Base-by-base conservation (phyloP, 805 yeast genomes). In the Cyberlindnera euphorbiae region DNA sequence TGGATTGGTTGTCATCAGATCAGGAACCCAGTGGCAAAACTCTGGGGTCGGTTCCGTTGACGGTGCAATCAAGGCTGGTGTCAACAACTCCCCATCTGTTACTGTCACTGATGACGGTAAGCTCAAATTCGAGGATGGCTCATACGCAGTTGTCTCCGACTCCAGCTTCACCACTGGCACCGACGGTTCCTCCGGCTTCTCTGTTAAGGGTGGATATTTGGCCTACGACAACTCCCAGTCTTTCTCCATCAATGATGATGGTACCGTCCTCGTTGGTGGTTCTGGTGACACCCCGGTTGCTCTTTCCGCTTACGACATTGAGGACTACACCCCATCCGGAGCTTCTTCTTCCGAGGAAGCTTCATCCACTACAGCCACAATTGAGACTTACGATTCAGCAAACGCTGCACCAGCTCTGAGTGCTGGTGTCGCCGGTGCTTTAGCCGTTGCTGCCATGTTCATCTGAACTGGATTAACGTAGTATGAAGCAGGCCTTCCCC, bases 131-230 rank as follows among this genome's bases (percentile, higher is more conserved):
- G 19, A 34, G 21, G 60, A 56, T 35, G 56, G 50, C 29, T 42
- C 48, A 15, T 60, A 35, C 41, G 60, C 53, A 26, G 52, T 49
- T 33, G 54, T 52, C 16, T 38, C 33, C 25, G 53, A 47, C 30
- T 47, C 41, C 38, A 21, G 47, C 14, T 49, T 53, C 22, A 59
- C 53, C 26, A 33, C 58, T 25, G 46, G 47, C 18, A 7, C 47
- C n/a, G 50, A 47, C 13, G 58, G 67, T 30, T 50, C 67, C 24
- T 39, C 57, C n/a, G 63, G 67, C 1, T 72, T 66, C 47, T 46
- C 67, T 17, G 57, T 71, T 44, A 23, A 44, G 6, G 52, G 58
- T 28, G 68, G 65, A 21, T 44, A 57, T 46, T 58, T 71, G 49
- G 45, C 47, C 5, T 64, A 52, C 48, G 42, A 60, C 27, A 63